Conservation (phyloP, 345 rosid species). For the Turritis glabra region DNA sequence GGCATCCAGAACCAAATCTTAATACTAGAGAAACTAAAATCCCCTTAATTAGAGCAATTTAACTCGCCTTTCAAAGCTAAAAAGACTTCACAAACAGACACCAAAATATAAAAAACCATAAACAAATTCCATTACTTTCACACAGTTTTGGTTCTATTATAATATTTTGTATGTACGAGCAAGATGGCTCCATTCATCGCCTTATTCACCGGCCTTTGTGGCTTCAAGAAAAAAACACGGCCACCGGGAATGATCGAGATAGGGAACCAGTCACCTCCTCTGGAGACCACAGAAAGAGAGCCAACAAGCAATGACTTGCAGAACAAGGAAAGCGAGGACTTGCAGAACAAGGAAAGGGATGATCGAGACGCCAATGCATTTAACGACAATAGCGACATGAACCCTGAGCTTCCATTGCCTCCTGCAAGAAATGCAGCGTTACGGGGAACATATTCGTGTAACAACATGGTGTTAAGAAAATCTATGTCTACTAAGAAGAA, state of each 20-base stretch:
- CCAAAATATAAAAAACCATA: not conserved
- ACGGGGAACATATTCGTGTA: conserved; percentile 37
- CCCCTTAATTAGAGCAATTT: conserved; percentile 23
- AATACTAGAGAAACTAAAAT: conserved; percentile 12
- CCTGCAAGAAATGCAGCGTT: conserved; percentile 42
- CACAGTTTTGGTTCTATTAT: not conserved
- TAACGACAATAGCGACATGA: not conserved
- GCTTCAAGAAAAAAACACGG: conserved; percentile 35
- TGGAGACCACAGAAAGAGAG: not conserved
- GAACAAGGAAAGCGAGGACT: not conserved
- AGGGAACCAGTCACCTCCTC: not conserved
- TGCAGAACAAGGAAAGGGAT: not conserved
- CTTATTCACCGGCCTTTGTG: conserved; percentile 49
- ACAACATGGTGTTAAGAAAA: conserved; percentile 17
- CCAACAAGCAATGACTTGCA: not conserved
- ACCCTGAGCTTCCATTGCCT: conserved; percentile 45
- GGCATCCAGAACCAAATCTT: conserved; percentile 1
- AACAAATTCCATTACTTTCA: not conserved
- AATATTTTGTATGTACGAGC: not conserved
- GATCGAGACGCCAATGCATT: not conserved
- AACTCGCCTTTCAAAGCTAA: conserved; percentile 8
- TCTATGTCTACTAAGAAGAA: conserved; percentile 32
- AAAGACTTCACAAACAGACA: conserved; percentile 14
- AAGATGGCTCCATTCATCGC: conserved; percentile 42
- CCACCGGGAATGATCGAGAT: not conserved